phyloP scores from a whole-genome alignment of 176 grass and related monocot species.

The Dendrocalamus sinicus region DNA sequence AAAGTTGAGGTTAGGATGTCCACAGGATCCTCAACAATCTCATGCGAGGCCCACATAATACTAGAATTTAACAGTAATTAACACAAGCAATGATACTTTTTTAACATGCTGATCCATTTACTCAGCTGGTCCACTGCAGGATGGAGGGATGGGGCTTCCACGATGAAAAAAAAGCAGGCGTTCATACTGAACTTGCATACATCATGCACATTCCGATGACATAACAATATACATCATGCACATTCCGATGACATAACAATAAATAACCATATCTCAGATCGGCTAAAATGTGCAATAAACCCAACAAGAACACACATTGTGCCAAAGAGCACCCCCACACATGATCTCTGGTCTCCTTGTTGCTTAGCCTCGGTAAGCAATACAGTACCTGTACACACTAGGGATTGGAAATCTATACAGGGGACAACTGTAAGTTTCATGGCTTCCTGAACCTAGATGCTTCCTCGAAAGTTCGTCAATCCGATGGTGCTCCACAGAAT shows the following conservation, averaged over 20 bases:
- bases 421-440: constrained; percentile 34
- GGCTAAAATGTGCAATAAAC: constrained; percentile 38
- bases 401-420: constrained; percentile 45
- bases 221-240: neutral
- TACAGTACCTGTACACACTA: constrained; percentile 59
- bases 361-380: constrained; percentile 45
- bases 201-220: neutral
- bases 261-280: constrained; percentile 10
- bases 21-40: neutral
- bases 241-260: neutral
- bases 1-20: neutral
- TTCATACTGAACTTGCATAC: neutral
- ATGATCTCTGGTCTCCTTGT: constrained; percentile 36
- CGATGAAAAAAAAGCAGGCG: neutral
- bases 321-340: constrained; percentile 22
- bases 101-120: neutral
- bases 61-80: neutral
- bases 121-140: neutral
- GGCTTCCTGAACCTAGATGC: constrained; percentile 30
- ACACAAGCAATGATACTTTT: neutral
- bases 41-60: neutral
- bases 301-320: constrained; percentile 25
- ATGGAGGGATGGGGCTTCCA: neutral
- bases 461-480: constrained; percentile 14
- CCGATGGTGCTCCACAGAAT: constrained; percentile 40